Evolutionary conservation across 1,139 yeast species (phyloP), one percentile per base, ranked within the genome.

Genomic region (Sugiyamaella neomexicana): DNA sequence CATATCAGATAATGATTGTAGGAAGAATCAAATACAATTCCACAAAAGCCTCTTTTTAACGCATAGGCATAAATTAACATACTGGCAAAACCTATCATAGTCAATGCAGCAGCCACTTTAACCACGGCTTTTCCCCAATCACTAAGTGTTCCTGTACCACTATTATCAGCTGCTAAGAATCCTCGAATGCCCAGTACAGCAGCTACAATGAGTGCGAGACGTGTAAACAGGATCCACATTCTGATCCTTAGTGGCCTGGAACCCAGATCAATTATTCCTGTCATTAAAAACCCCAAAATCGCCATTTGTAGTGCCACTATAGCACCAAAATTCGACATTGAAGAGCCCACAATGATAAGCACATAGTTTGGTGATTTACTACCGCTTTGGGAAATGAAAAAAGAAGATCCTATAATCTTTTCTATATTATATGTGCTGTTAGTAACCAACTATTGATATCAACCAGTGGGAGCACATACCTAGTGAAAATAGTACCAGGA

Each of bases 141-240:
- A 25, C 32, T 16, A 5, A 45, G 42, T 10, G 15, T 13, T 3
- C 39, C 31, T 12, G 39, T 40, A 31, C 20, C 38, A 29, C 31
- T 20, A 38, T 37, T 38, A n/a, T 40, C 45, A 16, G 38, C n/a
- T 1, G 38, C 29, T 31, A 47, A 10, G 38, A 38, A 47, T 5
- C 51, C 51, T 15, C 51, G 27, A 7, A 47, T 38, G 2, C 45
- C 45, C 27, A 47, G 38, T 6, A 47, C 51, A 32, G 39, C 39
- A 12, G 51, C 15, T 5, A 25, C 37, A 6, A 32, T 13, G 12
- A 47, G 23, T 5, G 39, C 39, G 7, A 40, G 5, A 29, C 51
- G 23, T 10, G 40, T 16, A 4, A 31, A 20, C 15, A 39, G 5
- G 5, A 4, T 9, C 51, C 46, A 47, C 3, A 40, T n/a, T 2